Evolutionary conservation across 805 yeast species (phyloP).

Genomic region (Myxozyma neotropica): DNA sequence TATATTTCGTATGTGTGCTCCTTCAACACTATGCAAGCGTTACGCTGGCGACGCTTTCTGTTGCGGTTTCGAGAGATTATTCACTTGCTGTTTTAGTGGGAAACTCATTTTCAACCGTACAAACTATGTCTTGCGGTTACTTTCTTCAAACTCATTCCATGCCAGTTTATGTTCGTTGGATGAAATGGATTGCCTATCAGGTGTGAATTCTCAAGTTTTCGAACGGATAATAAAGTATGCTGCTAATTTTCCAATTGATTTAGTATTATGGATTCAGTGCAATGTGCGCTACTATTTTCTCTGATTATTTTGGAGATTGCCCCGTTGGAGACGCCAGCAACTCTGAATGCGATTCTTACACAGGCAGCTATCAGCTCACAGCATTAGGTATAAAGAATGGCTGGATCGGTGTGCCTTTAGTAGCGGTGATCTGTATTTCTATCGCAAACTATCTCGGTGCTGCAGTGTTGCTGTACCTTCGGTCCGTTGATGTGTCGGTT

Average conservation of each 20-base stretch:
- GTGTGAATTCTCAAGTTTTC: not conserved
- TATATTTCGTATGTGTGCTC: constrained; percentile 62
- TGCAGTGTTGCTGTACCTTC: constrained; percentile 51
- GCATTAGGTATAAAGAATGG: constrained; percentile 61
- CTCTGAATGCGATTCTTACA: constrained; percentile 52
- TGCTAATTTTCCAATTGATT: not conserved
- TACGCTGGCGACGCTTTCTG: constrained; percentile 54
- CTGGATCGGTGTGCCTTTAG: constrained; percentile 70
- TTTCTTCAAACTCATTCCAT: constrained; percentile 70
- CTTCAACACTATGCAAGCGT: constrained; percentile 59
- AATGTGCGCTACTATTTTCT: constrained; percentile 63
- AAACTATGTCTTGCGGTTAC: constrained; percentile 79
- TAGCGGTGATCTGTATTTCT: constrained; percentile 60
- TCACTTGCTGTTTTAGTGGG: constrained; percentile 62
- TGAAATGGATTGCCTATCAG: constrained; percentile 70
- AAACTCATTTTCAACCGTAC: constrained; percentile 67
- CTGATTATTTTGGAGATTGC: constrained; percentile 63
- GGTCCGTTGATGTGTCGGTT: constrained; percentile 56
- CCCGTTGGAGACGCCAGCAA: constrained; percentile 43
- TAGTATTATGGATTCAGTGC: constrained; percentile 77
- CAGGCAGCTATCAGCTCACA: constrained; percentile 58
- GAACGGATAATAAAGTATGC: not conserved
- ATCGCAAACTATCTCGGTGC: constrained; percentile 57
- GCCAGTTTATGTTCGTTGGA: constrained; percentile 89
- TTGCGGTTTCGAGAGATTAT: constrained; percentile 62